Base-by-base conservation (phyloP, 495 filamentous ascomycete species). In the Penicillium fimorum region DNA sequence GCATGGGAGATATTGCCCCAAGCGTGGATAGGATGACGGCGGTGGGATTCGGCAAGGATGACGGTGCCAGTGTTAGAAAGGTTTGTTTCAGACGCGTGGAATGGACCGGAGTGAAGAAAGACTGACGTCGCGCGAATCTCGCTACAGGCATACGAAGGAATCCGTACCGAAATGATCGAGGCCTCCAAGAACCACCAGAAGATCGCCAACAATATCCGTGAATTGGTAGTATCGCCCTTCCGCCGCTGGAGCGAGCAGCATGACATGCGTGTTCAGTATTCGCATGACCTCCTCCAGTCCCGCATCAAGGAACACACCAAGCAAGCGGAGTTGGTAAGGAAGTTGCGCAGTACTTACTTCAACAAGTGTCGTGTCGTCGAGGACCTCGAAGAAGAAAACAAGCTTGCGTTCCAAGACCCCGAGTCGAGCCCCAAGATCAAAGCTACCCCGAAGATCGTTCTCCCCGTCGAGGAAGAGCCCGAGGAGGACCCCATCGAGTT, bases 321-420 rank as follows among this genome's bases (percentile, higher is more conserved):
- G 62, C 95, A 97, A 70, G 87, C 87, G 41, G 95, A 97, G 50
- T 67, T 81, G 24, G 91, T 95, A 32, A 89, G 90, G 77, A 96
- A 97, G 75, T 80, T 96, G 57, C 85, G 95, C 42, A 97, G 92
- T 65, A 84, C 87, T 59, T 99, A 99, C 73, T 99, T 96, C 82
- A 97, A 96, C 77, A 97, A 97, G 73, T 99, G 94, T 65, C 88
- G 94, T 44, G 82, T 96, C 42, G 86, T 97, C 7, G 94, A 99
- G 70, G 94, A 99, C 66, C 72, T 97, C 51, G 95, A 97, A 64
- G 94, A 99, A 72, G 94, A 99, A 80, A 96, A 96, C 67, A 97
- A 97, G 73, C 83, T 99, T 12, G 92, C 91, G 30, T 97, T 97
- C 69, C 91, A 97, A 66, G 90, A 90, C 57, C 91, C 92, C 2